phyloP scores from a whole-genome alignment of 768 basidiomycete genomes.

The Mycena pura region DNA sequence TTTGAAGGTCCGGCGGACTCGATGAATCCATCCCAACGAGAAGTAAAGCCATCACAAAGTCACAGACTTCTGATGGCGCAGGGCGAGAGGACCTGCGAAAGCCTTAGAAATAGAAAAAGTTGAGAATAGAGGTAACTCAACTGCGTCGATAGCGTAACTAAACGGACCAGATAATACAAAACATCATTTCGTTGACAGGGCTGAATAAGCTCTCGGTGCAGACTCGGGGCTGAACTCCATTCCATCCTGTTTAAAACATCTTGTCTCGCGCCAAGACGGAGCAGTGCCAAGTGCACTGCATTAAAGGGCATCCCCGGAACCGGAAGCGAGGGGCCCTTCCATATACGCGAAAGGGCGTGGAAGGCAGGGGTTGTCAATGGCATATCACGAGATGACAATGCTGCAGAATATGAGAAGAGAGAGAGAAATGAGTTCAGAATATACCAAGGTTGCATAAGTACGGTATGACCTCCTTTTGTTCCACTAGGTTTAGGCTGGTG shows the following conservation, averaged over 20 bases:
- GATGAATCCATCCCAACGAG: conserved; percentile 64
- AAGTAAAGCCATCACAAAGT: conserved; percentile 56
- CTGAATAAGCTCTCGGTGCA: conserved; percentile 23
- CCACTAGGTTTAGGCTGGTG: conserved; percentile 36
- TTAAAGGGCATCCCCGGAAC: conserved; percentile 40
- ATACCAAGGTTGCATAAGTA: conserved; percentile 54
- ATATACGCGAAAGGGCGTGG: conserved; percentile 42
- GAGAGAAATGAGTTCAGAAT: conserved; percentile 13
- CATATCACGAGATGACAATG: conserved; percentile 32
- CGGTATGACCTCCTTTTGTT: conserved; percentile 38
- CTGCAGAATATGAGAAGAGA: conserved; percentile 32
- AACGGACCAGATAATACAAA: conserved; percentile 48
- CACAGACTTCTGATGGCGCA: conserved; percentile 47
- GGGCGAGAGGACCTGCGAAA: conserved; percentile 43
- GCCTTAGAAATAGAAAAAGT: neutral
- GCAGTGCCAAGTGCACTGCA: conserved; percentile 44
- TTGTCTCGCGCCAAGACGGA: conserved; percentile 52
- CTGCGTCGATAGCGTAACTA: conserved; percentile 54
- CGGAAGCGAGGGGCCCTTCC: conserved; percentile 29
- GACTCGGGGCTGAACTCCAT: conserved; percentile 30
- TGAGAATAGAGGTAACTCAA: conserved; percentile 38
- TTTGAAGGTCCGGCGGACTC: conserved; percentile 50
- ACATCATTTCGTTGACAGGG: conserved; percentile 36
- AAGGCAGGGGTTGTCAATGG: conserved; percentile 36
- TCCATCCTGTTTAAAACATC: conserved; percentile 42